Evolutionary conservation across 345 rosid genomes (phyloP), one percentile per base, ranked within the genome.

Genomic region (Boechera divaricarpa): DNA sequence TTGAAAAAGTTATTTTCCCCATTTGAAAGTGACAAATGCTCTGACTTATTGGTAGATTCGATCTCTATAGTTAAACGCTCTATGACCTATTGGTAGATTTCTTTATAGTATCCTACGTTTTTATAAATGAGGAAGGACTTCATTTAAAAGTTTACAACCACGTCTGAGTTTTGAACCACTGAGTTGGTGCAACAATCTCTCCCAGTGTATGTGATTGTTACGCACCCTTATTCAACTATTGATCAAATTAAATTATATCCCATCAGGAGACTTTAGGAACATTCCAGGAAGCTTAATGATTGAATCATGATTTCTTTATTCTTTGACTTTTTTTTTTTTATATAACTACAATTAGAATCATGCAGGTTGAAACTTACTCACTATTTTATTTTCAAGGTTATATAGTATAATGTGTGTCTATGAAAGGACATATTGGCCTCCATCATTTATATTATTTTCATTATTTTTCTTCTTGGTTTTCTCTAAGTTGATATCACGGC

Each of bases 211-310:
- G 1, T 49, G 54, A 49, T 49, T 18, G 55, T 18, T 18, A 18
- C 11, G 28, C 28, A 51, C 4, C 7, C 38, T 51, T 42, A 33
- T 8, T 53, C n/a, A 69, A 9, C 5, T 55, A 7, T 21, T 16
- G 32, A 16, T 31, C 13, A 10, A 10, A 51, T 51, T 9, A 29
- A 21, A 15, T 52, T 31, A 51, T 38, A 51, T 63, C 24, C n/a
- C 49, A 65, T 56, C 39, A n/a, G 78, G 38, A 65, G 73, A 75
- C 78, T 67, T 48, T 39, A 75, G 61, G 79, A 48, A 67, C 51
- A 26, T 75, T 57, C 73, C 53, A 3, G 12, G 79, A 75, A 67
- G 73, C 73, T 67, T 28, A 59, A 18, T 15, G n/a, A 16, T 11
- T 28, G 4, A 33, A 55, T 18, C 18, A 74, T 44, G 51, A 26